Evolutionary conservation across 768 basidiomycete genomes (phyloP).

Genomic region (Lentinula boryana): DNA sequence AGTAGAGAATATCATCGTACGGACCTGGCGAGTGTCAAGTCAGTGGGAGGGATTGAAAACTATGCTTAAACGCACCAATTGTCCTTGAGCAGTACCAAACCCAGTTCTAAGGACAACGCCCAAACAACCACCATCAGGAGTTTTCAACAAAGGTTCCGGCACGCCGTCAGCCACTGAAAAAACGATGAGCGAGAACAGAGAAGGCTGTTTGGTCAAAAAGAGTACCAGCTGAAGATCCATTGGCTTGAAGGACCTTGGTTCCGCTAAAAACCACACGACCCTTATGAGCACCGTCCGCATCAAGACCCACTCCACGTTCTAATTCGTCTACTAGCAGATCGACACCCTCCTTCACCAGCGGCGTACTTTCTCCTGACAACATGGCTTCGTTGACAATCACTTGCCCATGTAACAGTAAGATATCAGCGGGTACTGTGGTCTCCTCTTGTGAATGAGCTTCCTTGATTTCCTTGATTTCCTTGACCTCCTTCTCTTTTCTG

Average conservation of each 20-base stretch:
- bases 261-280: slow-evolving; percentile 90
- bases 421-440: slow-evolving; percentile 88
- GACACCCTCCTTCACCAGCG: slow-evolving; percentile 92
- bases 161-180: slow-evolving; percentile 14
- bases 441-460: slow-evolving; percentile 40
- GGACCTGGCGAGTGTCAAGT: background rate
- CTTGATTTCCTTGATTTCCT: background rate
- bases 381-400: slow-evolving; percentile 99
- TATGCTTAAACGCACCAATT: slow-evolving; percentile 63
- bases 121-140: slow-evolving; percentile 90
- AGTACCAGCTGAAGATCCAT: slow-evolving; percentile 37
- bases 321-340: slow-evolving; percentile 62
- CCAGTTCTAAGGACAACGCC: slow-evolving; percentile 92
- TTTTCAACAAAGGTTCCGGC: slow-evolving; percentile 28
- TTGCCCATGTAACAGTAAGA: slow-evolving; percentile 87
- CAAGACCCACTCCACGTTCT: slow-evolving; percentile 50
- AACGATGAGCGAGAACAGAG: slow-evolving; percentile 18
- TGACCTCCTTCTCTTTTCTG: background rate
- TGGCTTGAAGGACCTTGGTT: slow-evolving; percentile 92
- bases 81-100: slow-evolving; percentile 96
- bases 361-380: slow-evolving; percentile 97
- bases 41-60: background rate
- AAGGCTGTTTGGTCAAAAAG: slow-evolving; percentile 24
- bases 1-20: slow-evolving; percentile 97
- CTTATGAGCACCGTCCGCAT: slow-evolving; percentile 83